A percentile compares a stretch with the other conserved stretches of the same genome.
Evolutionary conservation across 768 basidiomycete genomes (phyloP).

Genomic region (Infundibulicybe gibba): DNA sequence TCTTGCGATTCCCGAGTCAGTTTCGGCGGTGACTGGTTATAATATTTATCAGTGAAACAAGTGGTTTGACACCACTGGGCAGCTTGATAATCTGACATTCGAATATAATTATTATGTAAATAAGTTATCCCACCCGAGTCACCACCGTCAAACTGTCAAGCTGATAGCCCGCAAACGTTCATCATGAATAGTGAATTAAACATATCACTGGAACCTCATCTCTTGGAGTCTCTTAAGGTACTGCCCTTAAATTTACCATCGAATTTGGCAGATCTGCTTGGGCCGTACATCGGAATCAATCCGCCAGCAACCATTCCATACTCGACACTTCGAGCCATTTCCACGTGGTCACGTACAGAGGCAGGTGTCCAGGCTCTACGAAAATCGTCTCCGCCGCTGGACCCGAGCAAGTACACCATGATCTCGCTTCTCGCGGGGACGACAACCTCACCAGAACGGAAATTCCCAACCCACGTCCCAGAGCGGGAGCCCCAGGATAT

Average conservation of each 20-base stretch:
- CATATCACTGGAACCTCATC: conserved; percentile 68
- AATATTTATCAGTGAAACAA: background rate
- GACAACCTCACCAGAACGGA: conserved; percentile 73
- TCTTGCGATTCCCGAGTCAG: too few species aligned
- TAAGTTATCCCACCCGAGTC: conserved; percentile 2
- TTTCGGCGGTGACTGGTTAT: background rate
- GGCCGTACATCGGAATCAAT: conserved; percentile 29
- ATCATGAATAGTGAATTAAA: conserved; percentile 33
- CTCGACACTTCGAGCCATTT: conserved; percentile 50
- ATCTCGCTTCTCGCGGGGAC: conserved; percentile 74
- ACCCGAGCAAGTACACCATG: conserved; percentile 61
- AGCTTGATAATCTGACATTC: too few species aligned
- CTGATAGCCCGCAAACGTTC: conserved; percentile 12
- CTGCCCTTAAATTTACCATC: conserved; percentile 43
- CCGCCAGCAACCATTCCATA: conserved; percentile 57
- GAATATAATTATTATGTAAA: too few species aligned
- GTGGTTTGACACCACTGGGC: too few species aligned
- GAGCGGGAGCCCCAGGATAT: conserved; percentile 45
- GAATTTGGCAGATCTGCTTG: conserved; percentile 38
- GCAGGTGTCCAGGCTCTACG: conserved; percentile 36
- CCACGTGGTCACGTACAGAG: conserved; percentile 64
- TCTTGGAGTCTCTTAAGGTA: conserved; percentile 43
- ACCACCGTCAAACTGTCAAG: conserved; percentile 12
- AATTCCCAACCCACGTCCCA: conserved; percentile 50
- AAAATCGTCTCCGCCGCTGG: conserved; percentile 37